Conservation (phyloP, 1,284 basidiomycete genomes). For the Sporisorium reilianum region DNA sequence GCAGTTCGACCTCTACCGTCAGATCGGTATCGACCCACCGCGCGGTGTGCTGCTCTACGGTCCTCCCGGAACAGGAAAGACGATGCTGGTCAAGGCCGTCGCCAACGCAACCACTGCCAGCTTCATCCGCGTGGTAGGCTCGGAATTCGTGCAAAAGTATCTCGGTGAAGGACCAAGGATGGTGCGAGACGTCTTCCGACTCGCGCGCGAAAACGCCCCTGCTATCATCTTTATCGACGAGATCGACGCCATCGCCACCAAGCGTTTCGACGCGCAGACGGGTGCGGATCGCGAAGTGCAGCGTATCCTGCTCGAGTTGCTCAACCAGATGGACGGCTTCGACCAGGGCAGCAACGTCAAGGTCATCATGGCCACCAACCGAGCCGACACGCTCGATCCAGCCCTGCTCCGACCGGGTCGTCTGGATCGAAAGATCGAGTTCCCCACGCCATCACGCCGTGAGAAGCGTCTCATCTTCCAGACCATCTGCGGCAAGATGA, state of each 20-base stretch:
- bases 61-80: slow-evolving; percentile 97
- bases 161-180: slow-evolving; percentile 98
- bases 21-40: slow-evolving; percentile 99
- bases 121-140: slow-evolving; percentile 98
- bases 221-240: slow-evolving; percentile 99
- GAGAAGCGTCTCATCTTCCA: slow-evolving; percentile 99
- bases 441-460: slow-evolving; percentile 91
- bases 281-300: slow-evolving; percentile 99
- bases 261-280: slow-evolving; percentile 99
- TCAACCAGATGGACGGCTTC: slow-evolving; percentile 99
- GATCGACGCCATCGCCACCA: slow-evolving; percentile 98
- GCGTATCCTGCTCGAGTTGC: slow-evolving; percentile 95
- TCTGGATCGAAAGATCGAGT: slow-evolving; percentile 98
- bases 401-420: slow-evolving; percentile 96
- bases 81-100: slow-evolving; percentile 98
- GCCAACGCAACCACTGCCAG: slow-evolving; percentile 96
- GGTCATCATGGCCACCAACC: slow-evolving; percentile 71
- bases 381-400: slow-evolving; percentile 75
- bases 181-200: slow-evolving; percentile 98
- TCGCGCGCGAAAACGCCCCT: slow-evolving; percentile 96
- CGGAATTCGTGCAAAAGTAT: slow-evolving; percentile 99
- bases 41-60: slow-evolving; percentile 90
- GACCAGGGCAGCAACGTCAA: slow-evolving; percentile 99
- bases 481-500: slow-evolving; percentile 97
- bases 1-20: slow-evolving; percentile 97